These are phyloP conservation scores for Pisolithus microcarpus DNA, from an alignment of 768 basidiomycete genomes.

Conservation along the genomic window DNA sequence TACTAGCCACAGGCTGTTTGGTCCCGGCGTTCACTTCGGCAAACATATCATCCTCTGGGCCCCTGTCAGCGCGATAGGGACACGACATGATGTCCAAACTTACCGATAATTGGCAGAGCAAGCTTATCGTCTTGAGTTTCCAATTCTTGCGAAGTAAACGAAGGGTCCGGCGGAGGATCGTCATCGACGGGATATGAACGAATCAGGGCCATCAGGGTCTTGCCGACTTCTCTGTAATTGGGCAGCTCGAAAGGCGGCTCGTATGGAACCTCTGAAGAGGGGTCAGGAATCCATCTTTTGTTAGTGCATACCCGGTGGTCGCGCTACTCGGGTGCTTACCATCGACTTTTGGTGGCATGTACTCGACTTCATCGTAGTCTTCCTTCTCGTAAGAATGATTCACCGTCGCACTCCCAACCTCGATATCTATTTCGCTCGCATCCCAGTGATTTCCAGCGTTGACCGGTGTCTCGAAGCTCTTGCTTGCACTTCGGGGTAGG, in stretches of 20 bases:
- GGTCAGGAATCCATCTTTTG: not conserved
- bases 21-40: conserved; percentile 7
- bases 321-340: conserved; percentile 26
- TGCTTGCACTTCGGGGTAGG: conserved; percentile 42
- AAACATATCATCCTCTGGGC: conserved; percentile 24
- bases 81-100: not conserved
- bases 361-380: conserved; percentile 44
- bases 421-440: conserved; percentile 49
- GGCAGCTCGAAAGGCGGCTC: conserved; percentile 45
- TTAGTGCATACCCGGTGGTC: not conserved
- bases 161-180: conserved; percentile 9
- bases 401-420: conserved; percentile 17
- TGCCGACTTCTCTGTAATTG: conserved; percentile 38
- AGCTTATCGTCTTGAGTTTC: conserved; percentile 9
- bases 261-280: conserved; percentile 31
- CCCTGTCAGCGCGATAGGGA: not conserved
- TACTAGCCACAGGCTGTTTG: not conserved
- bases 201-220: conserved; percentile 29
- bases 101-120: conserved; percentile 19
- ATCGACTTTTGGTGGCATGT: conserved; percentile 46
- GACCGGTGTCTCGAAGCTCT: conserved; percentile 58
- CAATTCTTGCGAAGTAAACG: conserved; percentile 15
- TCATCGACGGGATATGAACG: conserved; percentile 32
- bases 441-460: conserved; percentile 71
- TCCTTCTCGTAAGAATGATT: conserved; percentile 23